These are phyloP conservation scores for Trichoderma afroharzianum DNA, from an alignment of 2,329 filamentous ascomycete genomes.

Conservation along the genomic window DNA sequence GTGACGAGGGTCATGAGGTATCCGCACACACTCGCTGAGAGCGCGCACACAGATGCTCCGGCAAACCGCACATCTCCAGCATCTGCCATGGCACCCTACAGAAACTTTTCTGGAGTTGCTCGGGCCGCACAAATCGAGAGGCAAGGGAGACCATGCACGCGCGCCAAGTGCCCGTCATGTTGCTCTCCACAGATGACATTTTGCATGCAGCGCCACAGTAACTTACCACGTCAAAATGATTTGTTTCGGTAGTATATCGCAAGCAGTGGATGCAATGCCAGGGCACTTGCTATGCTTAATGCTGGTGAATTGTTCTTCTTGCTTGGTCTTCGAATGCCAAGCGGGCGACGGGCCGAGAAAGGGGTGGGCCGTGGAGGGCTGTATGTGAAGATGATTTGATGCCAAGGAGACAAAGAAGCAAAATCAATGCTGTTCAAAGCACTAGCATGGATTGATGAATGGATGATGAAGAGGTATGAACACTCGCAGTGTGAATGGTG, in stretches of 20 bases:
- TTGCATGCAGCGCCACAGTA: conserved; percentile 15
- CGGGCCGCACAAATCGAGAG: conserved; percentile 4
- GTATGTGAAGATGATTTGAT: conserved; percentile 1
- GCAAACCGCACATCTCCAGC: conserved; percentile 1
- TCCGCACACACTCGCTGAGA: neutral
- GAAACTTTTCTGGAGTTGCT: conserved; percentile 11
- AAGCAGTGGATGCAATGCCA: neutral
- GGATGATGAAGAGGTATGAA: neutral
- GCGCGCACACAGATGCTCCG: conserved; percentile 12
- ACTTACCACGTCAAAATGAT: conserved; percentile 19
- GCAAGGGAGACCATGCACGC: neutral
- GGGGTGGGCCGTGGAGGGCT: conserved; percentile 13
- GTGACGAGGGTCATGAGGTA: conserved; percentile 18
- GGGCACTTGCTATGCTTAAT: conserved; percentile 1
- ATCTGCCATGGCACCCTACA: neutral
- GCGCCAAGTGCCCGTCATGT: neutral
- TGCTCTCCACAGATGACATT: conserved; percentile 5
- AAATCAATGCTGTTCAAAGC: neutral
- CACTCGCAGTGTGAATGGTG: neutral
- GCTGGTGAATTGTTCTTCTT: neutral
- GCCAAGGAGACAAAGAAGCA: neutral
- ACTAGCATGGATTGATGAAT: neutral
- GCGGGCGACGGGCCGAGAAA: conserved; percentile 19
- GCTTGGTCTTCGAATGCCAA: neutral
- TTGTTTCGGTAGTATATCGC: neutral